A percentile compares a stretch with the other conserved stretches of the same genome.
phyloP scores from a whole-genome alignment of 129 eudicot species.

The Deinandra increscens region DNA sequence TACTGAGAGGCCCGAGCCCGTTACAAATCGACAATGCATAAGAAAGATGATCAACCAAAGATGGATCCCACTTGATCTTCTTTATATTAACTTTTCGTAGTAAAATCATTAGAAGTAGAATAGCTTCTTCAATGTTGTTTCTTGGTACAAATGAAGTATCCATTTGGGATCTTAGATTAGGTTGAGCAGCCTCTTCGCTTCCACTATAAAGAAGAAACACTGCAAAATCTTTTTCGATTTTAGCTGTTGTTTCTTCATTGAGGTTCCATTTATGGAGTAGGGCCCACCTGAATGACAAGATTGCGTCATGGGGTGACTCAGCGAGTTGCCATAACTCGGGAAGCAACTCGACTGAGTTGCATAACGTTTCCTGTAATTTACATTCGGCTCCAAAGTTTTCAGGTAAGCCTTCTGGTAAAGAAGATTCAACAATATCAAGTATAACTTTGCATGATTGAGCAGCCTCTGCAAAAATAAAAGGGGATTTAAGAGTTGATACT shows the following conservation, averaged over 20 bases:
- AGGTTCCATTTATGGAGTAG: slow-evolving; percentile 84
- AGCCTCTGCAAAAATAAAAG: slow-evolving; percentile 67
- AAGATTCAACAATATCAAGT: slow-evolving; percentile 88
- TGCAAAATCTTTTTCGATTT: slow-evolving; percentile 79
- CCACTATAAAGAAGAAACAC: slow-evolving; percentile 88
- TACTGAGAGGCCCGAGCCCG: slow-evolving; percentile 55
- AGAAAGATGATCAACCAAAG: slow-evolving; percentile 77
- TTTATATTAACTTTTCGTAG: slow-evolving; percentile 50
- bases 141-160: slow-evolving; percentile 70
- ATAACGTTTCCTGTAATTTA: slow-evolving; percentile 90
- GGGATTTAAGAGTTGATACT: slow-evolving; percentile 20
- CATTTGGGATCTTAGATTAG: slow-evolving; percentile 62
- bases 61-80: slow-evolving; percentile 85
- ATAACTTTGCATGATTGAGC: slow-evolving; percentile 89
- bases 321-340: slow-evolving; percentile 85
- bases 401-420: slow-evolving; percentile 90
- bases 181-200: slow-evolving; percentile 57
- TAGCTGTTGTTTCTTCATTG: slow-evolving; percentile 53
- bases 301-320: slow-evolving; percentile 71
- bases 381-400: slow-evolving; percentile 72
- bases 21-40: slow-evolving; percentile 67
- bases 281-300: slow-evolving; percentile 73
- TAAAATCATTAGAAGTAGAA: slow-evolving; percentile 68
- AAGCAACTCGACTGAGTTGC: slow-evolving; percentile 82
- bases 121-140: slow-evolving; percentile 81